Percentiles rank a stretch among this genome's conserved stretches.
phyloP scores from a whole-genome alignment of 2,329 filamentous ascomycete genomes.

The Xylaria digitata region DNA sequence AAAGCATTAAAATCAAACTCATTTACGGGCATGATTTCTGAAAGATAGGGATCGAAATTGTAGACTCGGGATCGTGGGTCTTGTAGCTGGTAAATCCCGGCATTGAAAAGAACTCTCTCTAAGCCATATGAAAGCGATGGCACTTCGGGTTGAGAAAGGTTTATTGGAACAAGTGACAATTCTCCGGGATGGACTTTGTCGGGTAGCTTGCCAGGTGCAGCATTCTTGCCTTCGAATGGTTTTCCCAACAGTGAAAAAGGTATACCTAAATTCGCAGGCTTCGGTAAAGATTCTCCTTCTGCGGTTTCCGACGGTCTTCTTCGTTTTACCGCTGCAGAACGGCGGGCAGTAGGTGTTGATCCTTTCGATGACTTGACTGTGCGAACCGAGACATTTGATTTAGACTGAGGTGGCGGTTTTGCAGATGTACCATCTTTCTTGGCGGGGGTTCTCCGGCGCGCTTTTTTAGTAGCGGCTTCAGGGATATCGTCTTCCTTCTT shows the following conservation, averaged over 20 bases:
- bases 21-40: conserved; percentile 89
- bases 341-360: neutral
- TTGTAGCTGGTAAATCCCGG: conserved; percentile 90
- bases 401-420: neutral
- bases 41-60: conserved; percentile 96
- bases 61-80: conserved; percentile 88
- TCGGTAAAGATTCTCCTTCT: neutral
- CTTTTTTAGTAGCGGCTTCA: neutral
- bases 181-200: conserved; percentile 42
- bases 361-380: neutral
- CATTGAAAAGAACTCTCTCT: conserved; percentile 94
- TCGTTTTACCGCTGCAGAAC: neutral
- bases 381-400: neutral
- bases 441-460: neutral
- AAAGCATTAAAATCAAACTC: conserved; percentile 94
- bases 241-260: conserved; percentile 12
- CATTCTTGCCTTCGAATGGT: conserved; percentile 10
- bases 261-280: conserved; percentile 22
- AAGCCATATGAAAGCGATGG: conserved; percentile 78
- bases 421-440: neutral
- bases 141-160: conserved; percentile 54
- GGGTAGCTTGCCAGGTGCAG: conserved; percentile 32
- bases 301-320: neutral
- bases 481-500: neutral
- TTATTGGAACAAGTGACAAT: conserved; percentile 50